Evolutionary conservation across 768 basidiomycete genomes (phyloP).

Genomic region (Paxillus rubicundulus): DNA sequence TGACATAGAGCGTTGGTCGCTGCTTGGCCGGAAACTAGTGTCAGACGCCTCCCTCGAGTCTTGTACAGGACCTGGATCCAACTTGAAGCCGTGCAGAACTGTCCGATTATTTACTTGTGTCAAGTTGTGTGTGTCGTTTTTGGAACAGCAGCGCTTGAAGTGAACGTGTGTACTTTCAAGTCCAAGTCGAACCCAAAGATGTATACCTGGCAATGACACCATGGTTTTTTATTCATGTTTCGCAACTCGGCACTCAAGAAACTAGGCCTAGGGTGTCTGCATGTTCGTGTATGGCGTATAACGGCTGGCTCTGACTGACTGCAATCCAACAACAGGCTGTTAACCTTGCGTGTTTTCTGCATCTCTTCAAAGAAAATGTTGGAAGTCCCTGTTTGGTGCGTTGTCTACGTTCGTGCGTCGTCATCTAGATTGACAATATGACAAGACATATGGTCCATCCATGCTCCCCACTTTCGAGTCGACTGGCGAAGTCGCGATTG

Average conservation of each 20-base stretch:
- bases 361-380: slow-evolving; percentile 63
- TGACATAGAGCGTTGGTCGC: no score
- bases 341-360: slow-evolving; percentile 56
- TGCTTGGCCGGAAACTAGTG: no score
- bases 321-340: slow-evolving; percentile 36
- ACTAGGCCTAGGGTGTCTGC: slow-evolving; percentile 25
- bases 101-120: no score
- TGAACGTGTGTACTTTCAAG: no score
- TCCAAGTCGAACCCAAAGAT: background rate
- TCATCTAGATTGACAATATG: background rate
- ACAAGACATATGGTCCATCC: slow-evolving; percentile 68
- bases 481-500: slow-evolving; percentile 60
- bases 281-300: slow-evolving; percentile 18
- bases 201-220: slow-evolving; percentile 11
- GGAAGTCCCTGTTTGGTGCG: slow-evolving; percentile 53
- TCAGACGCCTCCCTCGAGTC: no score
- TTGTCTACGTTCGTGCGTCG: slow-evolving; percentile 2
- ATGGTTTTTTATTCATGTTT: slow-evolving; percentile 12
- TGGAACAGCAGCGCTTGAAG: background rate
- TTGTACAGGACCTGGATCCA: no score
- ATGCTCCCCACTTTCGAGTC: slow-evolving; percentile 75
- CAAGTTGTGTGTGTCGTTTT: no score
- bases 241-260: slow-evolving; percentile 13
- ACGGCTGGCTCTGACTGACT: background rate
- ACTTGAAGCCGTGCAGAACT: no score